Base-by-base conservation (phyloP, 1,139 yeast species). In the Magnusiomyces clavatus region DNA sequence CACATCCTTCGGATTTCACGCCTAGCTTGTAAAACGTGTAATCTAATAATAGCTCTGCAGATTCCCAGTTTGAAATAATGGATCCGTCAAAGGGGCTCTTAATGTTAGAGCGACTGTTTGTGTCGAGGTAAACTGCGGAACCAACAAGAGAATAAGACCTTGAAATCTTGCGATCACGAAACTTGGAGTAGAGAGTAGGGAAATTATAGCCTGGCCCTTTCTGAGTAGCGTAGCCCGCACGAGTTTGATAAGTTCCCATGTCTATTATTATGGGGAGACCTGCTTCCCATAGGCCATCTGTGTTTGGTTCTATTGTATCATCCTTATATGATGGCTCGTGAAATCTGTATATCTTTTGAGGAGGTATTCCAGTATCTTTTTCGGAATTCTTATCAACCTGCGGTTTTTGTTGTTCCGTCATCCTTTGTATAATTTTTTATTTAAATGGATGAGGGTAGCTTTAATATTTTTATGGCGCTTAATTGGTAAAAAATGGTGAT, bases 31-130 rank as follows among this genome's bases (percentile, higher is more conserved):
- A 78, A 64, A 92, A 84, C 0, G 92, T 75, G 64, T 89, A 92
- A 65, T 92, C 97, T 52, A 94, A 67, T 52, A 92, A 78, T 52
- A 76, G 77, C 65, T 94, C 98, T 8, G 85, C 77, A 54, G 83
- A 80, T 55, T 94, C 98, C 97, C 98, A 94, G 66, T 90, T 92
- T 34, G 95, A 82, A 39, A 92, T 73, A 59, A 88, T 70, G 2
- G 88, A 78, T 0, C 96, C 96, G 67, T 94, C 98, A 64, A 78
- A 92, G 0, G 97, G 96, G 2, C 86, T 74, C 61, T 80, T 82
- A 47, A 87, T 77, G 48, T 84, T 82, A 31, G 86, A 76, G 57
- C 83, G 77, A 46, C 86, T 77, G 6, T 83, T 71, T 6, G 82
- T 77, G 61, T 90, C 97, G 35, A 86, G 65, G 62, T 76, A 80